phyloP scores from a whole-genome alignment of 2,329 filamentous ascomycete genomes.

The Podosphaera xanthii region DNA sequence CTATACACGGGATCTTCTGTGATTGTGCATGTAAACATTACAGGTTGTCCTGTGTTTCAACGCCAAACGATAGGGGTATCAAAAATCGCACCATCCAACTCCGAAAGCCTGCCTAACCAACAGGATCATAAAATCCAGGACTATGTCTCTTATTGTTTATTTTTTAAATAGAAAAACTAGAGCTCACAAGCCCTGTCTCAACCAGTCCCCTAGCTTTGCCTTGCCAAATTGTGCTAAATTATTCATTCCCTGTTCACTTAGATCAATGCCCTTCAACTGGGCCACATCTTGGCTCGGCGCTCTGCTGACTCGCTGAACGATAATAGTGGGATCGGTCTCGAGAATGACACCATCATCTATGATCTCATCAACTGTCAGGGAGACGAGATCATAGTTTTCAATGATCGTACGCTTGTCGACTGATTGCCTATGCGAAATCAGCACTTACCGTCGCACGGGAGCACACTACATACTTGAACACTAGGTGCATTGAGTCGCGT shows the following conservation, averaged over 20 bases:
- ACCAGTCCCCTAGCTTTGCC: constrained; percentile 70
- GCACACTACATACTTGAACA: constrained; percentile 52
- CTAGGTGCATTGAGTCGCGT: constrained; percentile 67
- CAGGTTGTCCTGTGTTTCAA: too few species aligned
- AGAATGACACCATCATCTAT: constrained; percentile 90
- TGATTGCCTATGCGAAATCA: constrained; percentile 41
- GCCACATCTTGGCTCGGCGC: constrained; percentile 73
- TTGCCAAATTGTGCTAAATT: constrained; percentile 89
- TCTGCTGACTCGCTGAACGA: constrained; percentile 77
- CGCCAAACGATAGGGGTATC: too few species aligned
- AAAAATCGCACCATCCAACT: too few species aligned
- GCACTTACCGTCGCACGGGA: not conserved
- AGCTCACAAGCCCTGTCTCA: constrained; percentile 55
- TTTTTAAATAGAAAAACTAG: too few species aligned
- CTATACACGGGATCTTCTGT: too few species aligned
- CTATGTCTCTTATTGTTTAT: too few species aligned
- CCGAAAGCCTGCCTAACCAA: too few species aligned
- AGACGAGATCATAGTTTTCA: constrained; percentile 94
- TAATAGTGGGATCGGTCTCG: constrained; percentile 87
- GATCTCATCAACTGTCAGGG: constrained; percentile 85
- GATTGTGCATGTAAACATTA: too few species aligned
- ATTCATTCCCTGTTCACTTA: constrained; percentile 85
- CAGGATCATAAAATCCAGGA: too few species aligned
- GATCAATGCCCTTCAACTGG: constrained; percentile 78
- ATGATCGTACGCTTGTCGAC: constrained; percentile 95